Evolutionary conservation across 225 moss, liverwort and hornwort genomes (phyloP), one percentile per base, ranked within the genome.

Genomic region (Thuidium tamariscinum): DNA sequence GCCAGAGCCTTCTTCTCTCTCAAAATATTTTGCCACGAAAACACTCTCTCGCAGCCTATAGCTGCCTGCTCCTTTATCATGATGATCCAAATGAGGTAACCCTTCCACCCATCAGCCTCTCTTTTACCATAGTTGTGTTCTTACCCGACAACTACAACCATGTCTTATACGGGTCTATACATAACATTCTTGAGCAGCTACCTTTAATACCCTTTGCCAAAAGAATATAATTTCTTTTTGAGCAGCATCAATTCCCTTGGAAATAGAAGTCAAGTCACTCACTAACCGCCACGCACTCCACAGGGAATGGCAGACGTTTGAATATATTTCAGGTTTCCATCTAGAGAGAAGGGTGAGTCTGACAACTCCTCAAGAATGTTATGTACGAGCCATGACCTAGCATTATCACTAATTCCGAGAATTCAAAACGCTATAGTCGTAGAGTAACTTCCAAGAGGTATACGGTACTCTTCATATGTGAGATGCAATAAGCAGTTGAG

Each of bases 11-110:
- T 90, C 92, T 90, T 90, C 92, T 92, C 92, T 94, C 93, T 98
- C 94, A 97, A 90, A 91, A 92, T 87, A 95, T 92, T 94, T 95
- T 94, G 90, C 94, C 93, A 94, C 84, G 92, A 89, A 94, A 88
- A 92, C 90, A 96, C 93, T 96, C 93, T 95, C 95, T 95, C 88
- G 93, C 89, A 96, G 93, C 93, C 96, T 98, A 98, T 91, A 95
- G 94, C 94, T 95, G 95, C 95, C 92, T 92, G 96, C 93, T 96
- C 95, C 93, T 95, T 92, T 93, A 94, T 87, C 93, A 91, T 79
- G 89, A 91, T 80, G 89, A 91, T 87, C 92, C 89, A 92, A 84
- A 91, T 89, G 91, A 87, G 88, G 91, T 87, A 89, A 84, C 85
- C 91, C 88, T 90, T 92, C 92, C 91, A 85, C 89, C 91, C 92